A percentile compares a stretch with the other conserved stretches of the same genome.
These are phyloP conservation scores for Tetrahymena elliotti DNA, from an alignment of 73 alveolate species.

Conservation along the genomic window DNA sequence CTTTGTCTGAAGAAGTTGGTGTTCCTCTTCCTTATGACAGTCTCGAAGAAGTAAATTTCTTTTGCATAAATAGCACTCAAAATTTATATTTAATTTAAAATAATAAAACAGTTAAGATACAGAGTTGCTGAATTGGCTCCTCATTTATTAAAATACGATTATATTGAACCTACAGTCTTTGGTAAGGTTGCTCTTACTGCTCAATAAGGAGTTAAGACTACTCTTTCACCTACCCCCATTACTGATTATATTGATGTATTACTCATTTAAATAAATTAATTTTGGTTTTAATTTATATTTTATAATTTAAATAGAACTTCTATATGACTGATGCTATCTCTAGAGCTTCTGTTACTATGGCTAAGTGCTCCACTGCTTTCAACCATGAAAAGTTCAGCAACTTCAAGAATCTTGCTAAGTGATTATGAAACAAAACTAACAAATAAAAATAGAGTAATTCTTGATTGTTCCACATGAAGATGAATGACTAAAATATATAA, in stretches of 20 bases:
- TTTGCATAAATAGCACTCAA: neutral
- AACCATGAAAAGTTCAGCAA: slow-evolving; percentile 44
- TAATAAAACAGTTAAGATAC: slow-evolving; percentile 33
- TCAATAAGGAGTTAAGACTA: neutral
- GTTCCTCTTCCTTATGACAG: slow-evolving; percentile 74
- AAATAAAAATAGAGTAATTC: neutral
- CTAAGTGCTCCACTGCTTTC: slow-evolving; percentile 72
- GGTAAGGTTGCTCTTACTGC: slow-evolving; percentile 50
- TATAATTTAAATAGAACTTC: slow-evolving; percentile 46
- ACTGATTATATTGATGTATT: slow-evolving; percentile 50
- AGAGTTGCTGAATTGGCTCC: slow-evolving; percentile 89
- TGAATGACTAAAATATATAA: neutral
- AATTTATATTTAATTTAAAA: neutral
- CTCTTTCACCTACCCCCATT: slow-evolving; percentile 44
- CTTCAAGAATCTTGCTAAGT: neutral
- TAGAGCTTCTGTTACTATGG: slow-evolving; percentile 72
- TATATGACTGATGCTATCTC: slow-evolving; percentile 85
- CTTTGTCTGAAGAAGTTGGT: slow-evolving; percentile 73
- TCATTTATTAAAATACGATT: slow-evolving; percentile 73
- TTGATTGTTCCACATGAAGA: neutral
- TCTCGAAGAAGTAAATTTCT: slow-evolving; percentile 45
- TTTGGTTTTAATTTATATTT: neutral
- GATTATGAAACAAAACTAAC: neutral
- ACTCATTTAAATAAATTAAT: neutral
- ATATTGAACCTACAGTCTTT: slow-evolving; percentile 62